Evolutionary conservation across 495 filamentous ascomycete genomes (phyloP).

Genomic region (Lepidopterella palustris): DNA sequence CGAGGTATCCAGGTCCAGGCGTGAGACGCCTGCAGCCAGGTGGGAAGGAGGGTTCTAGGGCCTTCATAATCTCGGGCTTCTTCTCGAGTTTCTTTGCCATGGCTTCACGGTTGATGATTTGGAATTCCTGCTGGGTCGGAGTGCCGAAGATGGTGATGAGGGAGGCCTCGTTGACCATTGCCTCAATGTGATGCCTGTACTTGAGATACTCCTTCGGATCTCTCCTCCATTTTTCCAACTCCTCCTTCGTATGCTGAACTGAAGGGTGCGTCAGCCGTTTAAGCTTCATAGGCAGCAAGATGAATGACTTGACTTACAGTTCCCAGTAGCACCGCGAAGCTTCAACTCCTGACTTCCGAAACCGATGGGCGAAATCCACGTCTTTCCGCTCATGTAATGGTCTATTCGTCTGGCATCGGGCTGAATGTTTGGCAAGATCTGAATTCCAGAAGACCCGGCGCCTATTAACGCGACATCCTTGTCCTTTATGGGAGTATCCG

Average conservation of each 20-base stretch:
- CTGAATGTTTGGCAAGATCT: constrained; percentile 16
- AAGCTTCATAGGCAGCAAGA: no score
- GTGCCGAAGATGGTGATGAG: neutral
- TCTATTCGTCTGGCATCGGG: constrained; percentile 4
- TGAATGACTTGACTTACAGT: constrained; percentile 3
- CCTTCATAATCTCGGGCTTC: neutral
- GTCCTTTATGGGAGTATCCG: neutral
- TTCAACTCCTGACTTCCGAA: constrained; percentile 8
- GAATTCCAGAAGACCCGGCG: constrained; percentile 17
- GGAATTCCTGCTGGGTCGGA: neutral
- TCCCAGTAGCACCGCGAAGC: neutral
- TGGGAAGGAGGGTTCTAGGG: constrained; percentile 4
- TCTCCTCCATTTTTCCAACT: constrained; percentile 7
- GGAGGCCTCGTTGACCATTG: neutral
- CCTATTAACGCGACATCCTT: constrained; percentile 18
- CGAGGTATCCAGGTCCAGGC: constrained; percentile 14
- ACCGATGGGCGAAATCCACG: constrained; percentile 2
- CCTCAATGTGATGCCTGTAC: neutral
- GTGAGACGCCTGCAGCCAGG: constrained; percentile 16
- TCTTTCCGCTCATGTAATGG: constrained; percentile 4
- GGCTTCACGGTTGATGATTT: neutral
- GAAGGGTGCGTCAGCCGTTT: neutral
- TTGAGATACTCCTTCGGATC: neutral
- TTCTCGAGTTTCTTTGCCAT: neutral
- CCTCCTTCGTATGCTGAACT: constrained; percentile 9